phyloP scores from a whole-genome alignment of 441 rosid genomes.

The Populus hybrid region DNA sequence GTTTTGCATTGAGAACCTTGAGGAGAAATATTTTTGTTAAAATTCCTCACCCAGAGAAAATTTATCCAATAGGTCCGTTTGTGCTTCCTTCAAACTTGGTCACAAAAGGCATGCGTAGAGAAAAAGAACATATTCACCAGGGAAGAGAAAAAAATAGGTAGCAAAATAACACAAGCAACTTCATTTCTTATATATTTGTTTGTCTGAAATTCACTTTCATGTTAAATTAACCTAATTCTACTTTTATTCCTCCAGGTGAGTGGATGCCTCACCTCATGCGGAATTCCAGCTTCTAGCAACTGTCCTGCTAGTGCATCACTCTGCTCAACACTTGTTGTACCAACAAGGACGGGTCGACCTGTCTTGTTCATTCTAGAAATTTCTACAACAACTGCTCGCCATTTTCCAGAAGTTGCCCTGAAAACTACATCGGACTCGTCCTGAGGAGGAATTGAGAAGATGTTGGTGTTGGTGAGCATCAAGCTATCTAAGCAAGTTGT shows the following conservation, averaged over 20 bases:
- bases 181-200: background rate
- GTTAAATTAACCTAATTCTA: background rate
- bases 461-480: constrained; percentile 11
- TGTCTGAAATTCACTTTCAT: background rate
- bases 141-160: background rate
- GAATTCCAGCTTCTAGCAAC: constrained; percentile 75
- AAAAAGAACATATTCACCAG: background rate
- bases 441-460: constrained; percentile 46
- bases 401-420: constrained; percentile 84
- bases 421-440: constrained; percentile 98
- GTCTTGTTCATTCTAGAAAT: constrained; percentile 93
- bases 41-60: constrained; percentile 4
- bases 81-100: background rate
- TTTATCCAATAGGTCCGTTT: background rate
- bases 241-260: constrained; percentile 6
- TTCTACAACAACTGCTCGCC: constrained; percentile 95
- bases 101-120: background rate
- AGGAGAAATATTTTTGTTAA: constrained; percentile 24
- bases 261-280: constrained; percentile 71
- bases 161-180: background rate
- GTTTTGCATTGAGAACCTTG: constrained; percentile 98
- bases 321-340: constrained; percentile 98
- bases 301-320: constrained; percentile 86
- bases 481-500: constrained; percentile 1
- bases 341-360: constrained; percentile 94